phyloP scores from a whole-genome alignment of 1,284 basidiomycete species.

The Leccinum griseonigrum region DNA sequence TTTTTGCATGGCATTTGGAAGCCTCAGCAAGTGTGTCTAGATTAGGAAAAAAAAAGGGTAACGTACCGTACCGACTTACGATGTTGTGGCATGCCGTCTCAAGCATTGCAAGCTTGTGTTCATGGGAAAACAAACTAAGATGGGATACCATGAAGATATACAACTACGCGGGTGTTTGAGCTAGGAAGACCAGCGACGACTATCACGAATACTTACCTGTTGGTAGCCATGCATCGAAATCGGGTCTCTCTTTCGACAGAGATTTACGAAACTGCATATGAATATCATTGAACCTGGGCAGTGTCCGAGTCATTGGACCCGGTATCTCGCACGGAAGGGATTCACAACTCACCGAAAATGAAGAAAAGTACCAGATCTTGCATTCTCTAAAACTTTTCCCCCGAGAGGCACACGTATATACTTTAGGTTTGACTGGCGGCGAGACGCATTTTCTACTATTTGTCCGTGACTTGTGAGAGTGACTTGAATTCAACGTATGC shows the following conservation, averaged over 20 bases:
- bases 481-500: conserved; percentile 9
- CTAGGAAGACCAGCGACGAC: conserved; percentile 85
- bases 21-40: conserved; percentile 7
- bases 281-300: conserved; percentile 51
- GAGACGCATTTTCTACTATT: conserved; percentile 5
- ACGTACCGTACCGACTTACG: conserved; percentile 66
- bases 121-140: conserved; percentile 76
- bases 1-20: conserved; percentile 58
- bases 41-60: not conserved
- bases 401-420: conserved; percentile 42
- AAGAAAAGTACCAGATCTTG: conserved; percentile 78
- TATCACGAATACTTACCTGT: conserved; percentile 52
- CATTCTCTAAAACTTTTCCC: conserved; percentile 50
- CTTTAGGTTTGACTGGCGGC: conserved; percentile 25
- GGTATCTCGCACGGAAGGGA: conserved; percentile 47
- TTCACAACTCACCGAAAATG: conserved; percentile 56
- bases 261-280: conserved; percentile 83
- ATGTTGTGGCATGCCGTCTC: conserved; percentile 87
- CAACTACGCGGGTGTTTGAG: conserved; percentile 78
- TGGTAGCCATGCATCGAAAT: conserved; percentile 80
- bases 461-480: conserved; percentile 19
- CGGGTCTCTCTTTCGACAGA: conserved; percentile 70
- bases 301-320: conserved; percentile 37
- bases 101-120: conserved; percentile 75
- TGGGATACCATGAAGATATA: conserved; percentile 69